These are phyloP conservation scores for Neopestalotiopsis rosae DNA, from an alignment of 2,329 filamentous ascomycete genomes.

Conservation along the genomic window DNA sequence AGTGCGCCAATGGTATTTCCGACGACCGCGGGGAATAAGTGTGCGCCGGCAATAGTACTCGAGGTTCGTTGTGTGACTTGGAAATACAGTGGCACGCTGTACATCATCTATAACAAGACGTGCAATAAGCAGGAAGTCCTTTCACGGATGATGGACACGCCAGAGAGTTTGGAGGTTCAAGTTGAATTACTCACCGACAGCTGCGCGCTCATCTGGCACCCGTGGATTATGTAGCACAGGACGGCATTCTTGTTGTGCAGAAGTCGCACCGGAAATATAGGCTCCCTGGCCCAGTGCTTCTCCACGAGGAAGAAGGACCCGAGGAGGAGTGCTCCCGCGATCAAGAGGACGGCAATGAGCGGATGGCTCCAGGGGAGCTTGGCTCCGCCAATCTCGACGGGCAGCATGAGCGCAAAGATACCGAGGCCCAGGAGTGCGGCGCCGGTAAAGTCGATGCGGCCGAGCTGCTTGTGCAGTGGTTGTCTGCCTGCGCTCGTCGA, in stretches of 20 bases:
- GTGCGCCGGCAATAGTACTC: conserved; percentile 61
- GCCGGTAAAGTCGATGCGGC: conserved; percentile 65
- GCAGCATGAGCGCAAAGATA: conserved; percentile 43
- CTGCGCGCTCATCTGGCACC: conserved; percentile 62
- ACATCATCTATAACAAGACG: conserved; percentile 55
- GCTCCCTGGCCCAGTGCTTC: conserved; percentile 52
- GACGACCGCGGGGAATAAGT: conserved; percentile 70
- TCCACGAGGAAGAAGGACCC: conserved; percentile 43
- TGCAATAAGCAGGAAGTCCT: too few relatives aligned
- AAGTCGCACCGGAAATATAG: conserved; percentile 63
- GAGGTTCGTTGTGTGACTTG: conserved; percentile 64
- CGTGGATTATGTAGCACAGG: conserved; percentile 56
- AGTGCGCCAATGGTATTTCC: conserved; percentile 72
- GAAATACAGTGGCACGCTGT: conserved; percentile 72
- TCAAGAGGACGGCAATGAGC: conserved; percentile 37
- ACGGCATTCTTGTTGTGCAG: conserved; percentile 57
- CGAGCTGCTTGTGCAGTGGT: conserved; percentile 40
- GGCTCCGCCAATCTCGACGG: conserved; percentile 45
- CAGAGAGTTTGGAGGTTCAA: conserved; percentile 8
- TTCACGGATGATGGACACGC: neutral
- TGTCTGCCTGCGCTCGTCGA: conserved; percentile 15
- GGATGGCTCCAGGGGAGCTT: conserved; percentile 45
- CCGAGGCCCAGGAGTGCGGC: conserved; percentile 47
- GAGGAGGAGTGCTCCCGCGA: conserved; percentile 32
- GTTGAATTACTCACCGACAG: conserved; percentile 49